Percentiles rank a stretch among this genome's conserved stretches.
Evolutionary conservation across 2,329 filamentous ascomycete species (phyloP).

Genomic region (Colletotrichum incanum): DNA sequence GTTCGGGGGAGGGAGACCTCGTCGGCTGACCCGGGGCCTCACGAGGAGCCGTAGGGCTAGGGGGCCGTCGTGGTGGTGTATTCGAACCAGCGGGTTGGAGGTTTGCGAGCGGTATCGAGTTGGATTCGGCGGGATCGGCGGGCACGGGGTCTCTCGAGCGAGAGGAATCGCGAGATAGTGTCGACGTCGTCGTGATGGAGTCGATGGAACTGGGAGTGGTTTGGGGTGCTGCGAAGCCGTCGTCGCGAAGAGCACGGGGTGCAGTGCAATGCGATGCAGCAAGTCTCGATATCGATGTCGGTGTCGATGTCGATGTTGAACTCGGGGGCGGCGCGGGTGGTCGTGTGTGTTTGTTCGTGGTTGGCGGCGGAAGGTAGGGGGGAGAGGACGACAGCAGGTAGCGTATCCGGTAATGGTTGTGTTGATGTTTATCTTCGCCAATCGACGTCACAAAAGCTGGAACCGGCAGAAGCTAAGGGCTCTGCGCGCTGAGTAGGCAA

Average conservation of each 20-base stretch:
- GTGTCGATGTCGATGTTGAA: conserved; percentile 1
- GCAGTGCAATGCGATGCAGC: not conserved
- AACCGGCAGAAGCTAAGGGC: conserved; percentile 20
- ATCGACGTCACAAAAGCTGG: conserved; percentile 38
- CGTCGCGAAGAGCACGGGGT: not conserved
- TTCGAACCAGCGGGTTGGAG: not conserved
- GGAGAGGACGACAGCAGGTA: not conserved
- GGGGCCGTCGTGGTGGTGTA: conserved; percentile 16
- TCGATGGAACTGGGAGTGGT: not conserved
- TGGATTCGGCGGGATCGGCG: conserved; percentile 9
- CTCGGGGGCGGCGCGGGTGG: conserved; percentile 4
- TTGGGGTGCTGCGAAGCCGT: conserved; percentile 17
- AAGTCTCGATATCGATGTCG: not conserved
- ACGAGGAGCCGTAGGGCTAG: conserved; percentile 29
- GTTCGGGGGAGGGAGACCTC: conserved; percentile 35
- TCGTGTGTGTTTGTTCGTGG: conserved; percentile 10
- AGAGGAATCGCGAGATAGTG: conserved; percentile 18
- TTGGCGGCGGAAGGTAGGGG: not conserved
- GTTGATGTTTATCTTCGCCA: conserved; percentile 26
- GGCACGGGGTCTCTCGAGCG: conserved; percentile 7
- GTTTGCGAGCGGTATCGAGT: conserved; percentile 3
- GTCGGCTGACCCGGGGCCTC: conserved; percentile 37
- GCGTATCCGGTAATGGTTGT: not conserved
- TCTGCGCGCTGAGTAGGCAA: conserved; percentile 25
- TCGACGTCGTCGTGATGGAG: conserved; percentile 23